Conservation (phyloP, 192 early-diverging fungal genomes). For the Coemansia sp. region DNA sequence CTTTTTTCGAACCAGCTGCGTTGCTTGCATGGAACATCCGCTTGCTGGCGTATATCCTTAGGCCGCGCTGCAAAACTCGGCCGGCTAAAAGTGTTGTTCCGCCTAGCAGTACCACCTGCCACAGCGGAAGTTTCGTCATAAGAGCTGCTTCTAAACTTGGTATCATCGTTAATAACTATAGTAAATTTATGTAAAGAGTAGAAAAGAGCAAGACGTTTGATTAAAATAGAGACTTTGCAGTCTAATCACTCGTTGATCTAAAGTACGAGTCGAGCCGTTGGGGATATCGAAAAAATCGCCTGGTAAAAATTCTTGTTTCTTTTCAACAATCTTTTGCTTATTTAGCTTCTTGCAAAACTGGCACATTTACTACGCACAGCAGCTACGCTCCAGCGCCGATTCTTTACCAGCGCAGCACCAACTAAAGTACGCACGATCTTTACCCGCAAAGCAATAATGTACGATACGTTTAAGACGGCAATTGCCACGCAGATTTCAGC, state of each 20-base stretch:
- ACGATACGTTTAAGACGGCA: constrained; percentile 65
- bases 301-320: too few relatives aligned
- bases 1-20: neutral
- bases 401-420: neutral
- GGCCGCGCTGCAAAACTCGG: constrained; percentile 6
- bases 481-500: constrained; percentile 60
- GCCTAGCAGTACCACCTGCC: constrained; percentile 24
- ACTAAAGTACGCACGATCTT: neutral
- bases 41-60: neutral
- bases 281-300: too few relatives aligned
- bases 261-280: too few relatives aligned
- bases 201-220: neutral
- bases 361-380: constrained; percentile 1
- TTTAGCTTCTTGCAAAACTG: neutral
- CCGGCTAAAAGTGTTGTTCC: constrained; percentile 21
- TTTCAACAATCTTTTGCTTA: too few relatives aligned
- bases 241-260: too few relatives aligned
- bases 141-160: constrained; percentile 8
- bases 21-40: neutral
- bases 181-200: neutral
- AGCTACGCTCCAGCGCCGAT: neutral
- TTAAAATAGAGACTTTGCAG: neutral
- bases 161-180: neutral
- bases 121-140: constrained; percentile 18
- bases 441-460: constrained; percentile 28